Percentiles rank a stretch among this genome's conserved stretches.
Conservation (phyloP, 257 asterid genomes). For the Gardenia jasminoides region DNA sequence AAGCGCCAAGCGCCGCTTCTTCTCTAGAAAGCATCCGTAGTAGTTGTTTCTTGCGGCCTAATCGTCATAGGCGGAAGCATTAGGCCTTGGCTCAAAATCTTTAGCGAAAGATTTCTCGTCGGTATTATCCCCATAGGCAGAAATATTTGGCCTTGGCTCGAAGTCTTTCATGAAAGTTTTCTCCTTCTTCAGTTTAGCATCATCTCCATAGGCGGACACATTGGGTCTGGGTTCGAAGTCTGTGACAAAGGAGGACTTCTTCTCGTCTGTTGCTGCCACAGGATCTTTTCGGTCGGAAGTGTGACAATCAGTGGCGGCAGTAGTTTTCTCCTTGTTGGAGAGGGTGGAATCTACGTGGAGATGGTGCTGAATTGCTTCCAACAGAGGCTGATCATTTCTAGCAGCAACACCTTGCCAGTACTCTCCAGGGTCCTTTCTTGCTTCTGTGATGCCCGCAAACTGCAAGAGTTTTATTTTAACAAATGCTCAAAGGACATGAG, state of each 20-base stretch:
- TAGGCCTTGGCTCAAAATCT: slow-evolving; percentile 19
- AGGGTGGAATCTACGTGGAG: slow-evolving; percentile 7
- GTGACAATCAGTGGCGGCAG: slow-evolving; percentile 1
- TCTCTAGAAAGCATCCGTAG: no score
- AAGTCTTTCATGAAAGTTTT: slow-evolving; percentile 5
- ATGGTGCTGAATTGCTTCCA: slow-evolving; percentile 14
- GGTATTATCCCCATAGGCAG: slow-evolving; percentile 8
- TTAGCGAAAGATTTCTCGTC: background rate
- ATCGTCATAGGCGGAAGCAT: slow-evolving; percentile 1
- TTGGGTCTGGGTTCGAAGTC: slow-evolving; percentile 17
- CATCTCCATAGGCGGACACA: slow-evolving; percentile 7
- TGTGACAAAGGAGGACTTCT: background rate
- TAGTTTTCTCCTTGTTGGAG: background rate
- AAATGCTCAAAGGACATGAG: no score
- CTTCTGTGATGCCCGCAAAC: slow-evolving; percentile 21
- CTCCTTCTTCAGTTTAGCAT: background rate
- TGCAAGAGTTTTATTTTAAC: slow-evolving; percentile 7
- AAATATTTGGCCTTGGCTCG: background rate
- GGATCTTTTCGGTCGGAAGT: background rate
- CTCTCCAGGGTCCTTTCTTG: slow-evolving; percentile 19
- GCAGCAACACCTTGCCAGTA: slow-evolving; percentile 21
- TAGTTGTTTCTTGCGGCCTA: background rate
- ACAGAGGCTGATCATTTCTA: slow-evolving; percentile 11
- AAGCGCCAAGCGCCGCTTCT: no score
- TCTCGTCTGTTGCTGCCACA: background rate